These are phyloP conservation scores for Ogataea siamensis DNA, from an alignment of 805 yeast genomes.

Conservation along the genomic window DNA sequence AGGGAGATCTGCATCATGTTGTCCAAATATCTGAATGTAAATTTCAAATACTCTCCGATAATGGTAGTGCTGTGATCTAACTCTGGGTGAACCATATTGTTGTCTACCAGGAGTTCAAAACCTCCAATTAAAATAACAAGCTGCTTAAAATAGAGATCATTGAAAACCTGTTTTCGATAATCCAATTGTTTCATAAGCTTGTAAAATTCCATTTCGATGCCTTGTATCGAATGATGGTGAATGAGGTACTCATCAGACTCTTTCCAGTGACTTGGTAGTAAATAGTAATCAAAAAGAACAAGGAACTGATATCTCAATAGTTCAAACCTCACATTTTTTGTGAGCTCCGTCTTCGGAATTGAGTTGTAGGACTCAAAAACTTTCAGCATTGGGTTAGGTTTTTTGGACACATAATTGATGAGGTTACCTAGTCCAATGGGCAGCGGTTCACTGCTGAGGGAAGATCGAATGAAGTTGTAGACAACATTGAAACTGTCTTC, in stretches of 20 bases:
- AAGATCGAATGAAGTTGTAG: slow-evolving; percentile 55
- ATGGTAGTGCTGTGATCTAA: slow-evolving; percentile 25
- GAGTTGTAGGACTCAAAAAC: slow-evolving; percentile 29
- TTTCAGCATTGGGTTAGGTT: slow-evolving; percentile 31
- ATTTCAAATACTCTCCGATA: slow-evolving; percentile 37
- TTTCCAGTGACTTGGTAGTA: slow-evolving; percentile 42
- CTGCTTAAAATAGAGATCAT: slow-evolving; percentile 37
- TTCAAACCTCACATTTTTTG: slow-evolving; percentile 35
- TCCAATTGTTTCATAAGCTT: slow-evolving; percentile 26
- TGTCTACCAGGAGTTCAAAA: slow-evolving; percentile 34
- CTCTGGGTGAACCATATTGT: slow-evolving; percentile 22
- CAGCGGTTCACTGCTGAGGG: slow-evolving; percentile 50
- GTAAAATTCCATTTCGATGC: slow-evolving; percentile 36
- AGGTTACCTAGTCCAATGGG: slow-evolving; percentile 48
- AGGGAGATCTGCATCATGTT: slow-evolving; percentile 30
- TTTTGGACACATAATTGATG: slow-evolving; percentile 36
- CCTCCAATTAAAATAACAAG: slow-evolving; percentile 39
- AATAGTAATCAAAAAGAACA: slow-evolving; percentile 36
- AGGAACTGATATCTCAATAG: slow-evolving; percentile 34
- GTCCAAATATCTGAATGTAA: slow-evolving; percentile 41
- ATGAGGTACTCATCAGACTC: slow-evolving; percentile 26
- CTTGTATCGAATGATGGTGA: slow-evolving; percentile 31
- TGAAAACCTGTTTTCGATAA: slow-evolving; percentile 34
- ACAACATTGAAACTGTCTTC: slow-evolving; percentile 48
- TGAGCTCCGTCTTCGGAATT: slow-evolving; percentile 26